Percentiles rank a stretch among this genome's conserved stretches.
Conservation (phyloP, 2,329 filamentous ascomycete genomes). For the Huntiella moniliformis region DNA sequence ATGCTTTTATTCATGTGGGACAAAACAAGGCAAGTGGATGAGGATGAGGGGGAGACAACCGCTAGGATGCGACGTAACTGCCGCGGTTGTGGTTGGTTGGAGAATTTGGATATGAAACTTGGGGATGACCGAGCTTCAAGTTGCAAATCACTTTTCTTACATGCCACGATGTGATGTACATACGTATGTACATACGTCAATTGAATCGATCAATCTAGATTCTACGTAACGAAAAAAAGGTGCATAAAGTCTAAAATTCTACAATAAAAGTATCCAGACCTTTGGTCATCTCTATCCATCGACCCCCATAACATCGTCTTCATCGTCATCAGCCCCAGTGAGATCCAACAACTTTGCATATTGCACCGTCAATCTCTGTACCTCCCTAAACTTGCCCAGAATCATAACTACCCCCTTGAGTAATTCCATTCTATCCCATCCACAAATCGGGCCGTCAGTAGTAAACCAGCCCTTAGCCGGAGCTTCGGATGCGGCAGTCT, state of each 20-base stretch:
- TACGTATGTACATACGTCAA: neutral
- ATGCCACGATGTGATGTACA: neutral
- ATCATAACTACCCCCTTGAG: constrained; percentile 83
- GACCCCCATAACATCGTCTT: constrained; percentile 16
- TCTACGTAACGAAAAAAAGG: neutral
- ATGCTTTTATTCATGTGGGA: no score
- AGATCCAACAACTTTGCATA: constrained; percentile 71
- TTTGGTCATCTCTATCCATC: neutral
- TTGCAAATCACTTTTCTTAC: neutral
- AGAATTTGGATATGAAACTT: no score
- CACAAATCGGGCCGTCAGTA: constrained; percentile 56
- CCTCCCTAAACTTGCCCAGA: constrained; percentile 67
- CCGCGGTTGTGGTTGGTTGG: no score
- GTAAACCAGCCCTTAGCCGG: constrained; percentile 39
- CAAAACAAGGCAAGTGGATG: no score
- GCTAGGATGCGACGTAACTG: no score
- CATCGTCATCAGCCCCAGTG: constrained; percentile 26
- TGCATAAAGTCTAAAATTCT: neutral
- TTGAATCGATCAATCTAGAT: neutral
- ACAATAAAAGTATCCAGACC: neutral
- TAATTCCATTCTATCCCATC: constrained; percentile 76
- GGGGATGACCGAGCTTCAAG: neutral
- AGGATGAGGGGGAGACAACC: no score
- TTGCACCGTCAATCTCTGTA: constrained; percentile 86
- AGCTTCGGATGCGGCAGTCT: constrained; percentile 25